Percentiles rank a stretch among this genome's conserved stretches.
phyloP scores from a whole-genome alignment of 495 filamentous ascomycete species.

The Bacidia rubella region DNA sequence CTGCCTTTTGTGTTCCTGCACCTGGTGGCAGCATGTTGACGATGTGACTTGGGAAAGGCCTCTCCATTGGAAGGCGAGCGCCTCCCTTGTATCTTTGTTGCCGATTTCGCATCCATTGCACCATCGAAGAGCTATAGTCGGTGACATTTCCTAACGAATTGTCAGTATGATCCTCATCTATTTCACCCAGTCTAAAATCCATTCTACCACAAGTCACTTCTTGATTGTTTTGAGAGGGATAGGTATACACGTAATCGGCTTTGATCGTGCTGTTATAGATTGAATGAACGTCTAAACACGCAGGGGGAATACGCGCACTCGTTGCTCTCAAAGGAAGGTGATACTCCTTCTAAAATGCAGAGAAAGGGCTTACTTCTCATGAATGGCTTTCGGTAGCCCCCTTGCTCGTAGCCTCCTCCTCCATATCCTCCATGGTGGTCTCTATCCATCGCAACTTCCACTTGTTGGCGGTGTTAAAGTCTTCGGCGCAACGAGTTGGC shows the following conservation, averaged over 20 bases:
- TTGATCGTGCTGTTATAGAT: too few species aligned
- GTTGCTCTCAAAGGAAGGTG: too few species aligned
- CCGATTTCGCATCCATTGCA: conserved; percentile 84
- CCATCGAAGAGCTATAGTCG: conserved; percentile 86
- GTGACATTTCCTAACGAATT: conserved; percentile 58
- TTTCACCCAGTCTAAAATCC: background rate
- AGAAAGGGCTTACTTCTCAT: conserved; percentile 20
- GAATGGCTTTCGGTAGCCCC: background rate
- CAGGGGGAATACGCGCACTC: too few species aligned
- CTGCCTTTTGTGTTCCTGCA: conserved; percentile 55
- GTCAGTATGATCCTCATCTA: too few species aligned
- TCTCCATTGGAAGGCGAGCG: conserved; percentile 56
- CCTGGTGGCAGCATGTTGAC: conserved; percentile 87
- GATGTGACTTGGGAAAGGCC: conserved; percentile 76
- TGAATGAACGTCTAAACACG: too few species aligned
- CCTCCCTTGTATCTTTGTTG: conserved; percentile 59
- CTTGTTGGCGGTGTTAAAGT: too few species aligned
- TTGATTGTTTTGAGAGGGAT: background rate
- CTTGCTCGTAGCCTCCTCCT: conserved; percentile 13
- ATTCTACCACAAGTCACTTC: background rate
- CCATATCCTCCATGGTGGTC: conserved; percentile 20
- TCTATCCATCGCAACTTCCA: conserved; percentile 20
- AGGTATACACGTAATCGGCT: background rate
- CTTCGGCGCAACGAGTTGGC: too few species aligned
- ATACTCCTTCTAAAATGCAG: too few species aligned